Conservation (phyloP, 2,329 filamentous ascomycete species). For the Hymenotorrendiella dingleyae region DNA sequence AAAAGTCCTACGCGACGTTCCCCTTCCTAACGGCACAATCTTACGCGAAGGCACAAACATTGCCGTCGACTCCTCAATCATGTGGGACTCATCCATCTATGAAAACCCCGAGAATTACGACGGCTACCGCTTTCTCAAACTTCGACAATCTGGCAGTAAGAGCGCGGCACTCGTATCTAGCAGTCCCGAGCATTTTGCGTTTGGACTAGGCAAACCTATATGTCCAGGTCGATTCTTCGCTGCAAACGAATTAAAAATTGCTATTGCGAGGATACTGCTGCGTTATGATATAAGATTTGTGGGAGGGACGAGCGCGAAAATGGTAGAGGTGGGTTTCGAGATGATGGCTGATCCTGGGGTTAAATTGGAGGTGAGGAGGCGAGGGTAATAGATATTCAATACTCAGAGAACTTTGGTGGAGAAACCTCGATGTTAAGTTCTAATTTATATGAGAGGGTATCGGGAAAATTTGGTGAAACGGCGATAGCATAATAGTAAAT, state of each 20-base stretch:
- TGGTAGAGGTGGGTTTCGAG: no score
- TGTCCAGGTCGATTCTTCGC: slow-evolving; percentile 37
- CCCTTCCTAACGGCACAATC: background rate
- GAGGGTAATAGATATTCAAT: no score
- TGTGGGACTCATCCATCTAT: background rate
- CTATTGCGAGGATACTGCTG: slow-evolving; percentile 26
- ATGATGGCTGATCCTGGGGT: no score
- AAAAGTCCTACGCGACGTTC: background rate
- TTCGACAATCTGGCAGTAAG: background rate
- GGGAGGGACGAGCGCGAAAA: no score
- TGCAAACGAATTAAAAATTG: slow-evolving; percentile 33
- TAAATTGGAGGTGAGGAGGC: no score
- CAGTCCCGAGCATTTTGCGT: background rate
- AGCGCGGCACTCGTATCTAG: background rate
- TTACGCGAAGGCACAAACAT: background rate
- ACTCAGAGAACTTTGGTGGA: no score
- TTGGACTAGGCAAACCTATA: slow-evolving; percentile 14
- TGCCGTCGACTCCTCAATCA: background rate
- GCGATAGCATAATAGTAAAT: no score
- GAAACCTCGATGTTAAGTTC: no score
- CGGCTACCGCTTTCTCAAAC: background rate
- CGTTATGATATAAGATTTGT: slow-evolving; percentile 25
- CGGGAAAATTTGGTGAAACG: no score
- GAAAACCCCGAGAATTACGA: background rate
- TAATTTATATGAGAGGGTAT: no score